These are phyloP conservation scores for Phaeoacremonium minimum DNA, from an alignment of 2,329 filamentous ascomycete genomes.

Conservation along the genomic window DNA sequence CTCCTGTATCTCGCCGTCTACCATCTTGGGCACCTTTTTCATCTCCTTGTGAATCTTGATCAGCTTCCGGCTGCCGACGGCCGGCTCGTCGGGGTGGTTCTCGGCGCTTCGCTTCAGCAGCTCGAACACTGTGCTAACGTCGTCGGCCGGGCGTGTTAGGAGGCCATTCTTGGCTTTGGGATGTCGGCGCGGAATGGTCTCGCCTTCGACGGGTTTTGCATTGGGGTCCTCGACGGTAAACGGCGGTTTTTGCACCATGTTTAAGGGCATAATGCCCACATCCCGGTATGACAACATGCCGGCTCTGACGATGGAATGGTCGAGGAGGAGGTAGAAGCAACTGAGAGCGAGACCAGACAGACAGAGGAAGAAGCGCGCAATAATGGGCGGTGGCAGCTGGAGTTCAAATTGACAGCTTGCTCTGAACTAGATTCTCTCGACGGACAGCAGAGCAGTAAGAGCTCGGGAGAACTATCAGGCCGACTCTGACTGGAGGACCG, in stretches of 20 bases:
- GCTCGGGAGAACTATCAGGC: too few species aligned
- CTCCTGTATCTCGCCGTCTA: conserved; percentile 74
- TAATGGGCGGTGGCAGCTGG: too few species aligned
- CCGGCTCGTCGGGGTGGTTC: conserved; percentile 57
- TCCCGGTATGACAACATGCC: too few species aligned
- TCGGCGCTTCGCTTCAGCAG: conserved; percentile 67
- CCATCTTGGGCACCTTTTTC: conserved; percentile 84
- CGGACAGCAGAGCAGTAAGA: too few species aligned
- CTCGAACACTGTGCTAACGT: conserved; percentile 74
- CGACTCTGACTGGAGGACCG: too few species aligned
- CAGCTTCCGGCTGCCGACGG: conserved; percentile 68
- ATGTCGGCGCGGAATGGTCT: conserved; percentile 80
- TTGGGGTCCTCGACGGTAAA: conserved; percentile 72
- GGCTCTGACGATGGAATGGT: conserved; percentile 31
- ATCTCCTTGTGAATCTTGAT: conserved; percentile 76
- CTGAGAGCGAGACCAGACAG: too few species aligned
- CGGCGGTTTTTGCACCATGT: conserved; percentile 64
- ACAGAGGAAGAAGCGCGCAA: too few species aligned
- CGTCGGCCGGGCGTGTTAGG: conserved; percentile 59
- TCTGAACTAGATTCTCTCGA: too few species aligned
- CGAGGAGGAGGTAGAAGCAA: conserved; percentile 1
- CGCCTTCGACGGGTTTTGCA: conserved; percentile 66
- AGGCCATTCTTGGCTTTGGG: conserved; percentile 67
- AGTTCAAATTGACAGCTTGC: too few species aligned
- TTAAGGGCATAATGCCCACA: conserved; percentile 47